Percentiles rank a stretch among this genome's conserved stretches.
These are phyloP conservation scores for Arthrinium phaeospermum DNA, from an alignment of 2,329 filamentous ascomycete genomes.

Conservation along the genomic window DNA sequence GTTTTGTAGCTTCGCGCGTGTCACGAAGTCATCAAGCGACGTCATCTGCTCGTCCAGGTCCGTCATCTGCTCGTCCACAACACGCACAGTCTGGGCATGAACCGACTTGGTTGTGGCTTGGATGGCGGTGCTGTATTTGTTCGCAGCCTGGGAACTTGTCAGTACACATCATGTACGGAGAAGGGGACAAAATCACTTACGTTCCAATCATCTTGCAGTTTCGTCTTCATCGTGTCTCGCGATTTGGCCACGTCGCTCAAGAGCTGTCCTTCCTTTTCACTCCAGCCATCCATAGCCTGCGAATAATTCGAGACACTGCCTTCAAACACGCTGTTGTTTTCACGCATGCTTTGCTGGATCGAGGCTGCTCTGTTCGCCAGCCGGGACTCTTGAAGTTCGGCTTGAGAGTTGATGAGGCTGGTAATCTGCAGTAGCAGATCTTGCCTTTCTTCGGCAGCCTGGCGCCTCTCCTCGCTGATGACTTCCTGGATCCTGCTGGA, in stretches of 20 bases:
- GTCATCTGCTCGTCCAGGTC: constrained; percentile 90
- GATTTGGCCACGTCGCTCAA: constrained; percentile 75
- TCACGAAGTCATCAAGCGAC: constrained; percentile 88
- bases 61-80: constrained; percentile 86
- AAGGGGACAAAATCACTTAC: constrained; percentile 60
- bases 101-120: constrained; percentile 84
- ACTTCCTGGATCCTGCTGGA: constrained; percentile 71
- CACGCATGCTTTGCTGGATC: constrained; percentile 68
- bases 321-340: constrained; percentile 69
- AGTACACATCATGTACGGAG: constrained; percentile 28
- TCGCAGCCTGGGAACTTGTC: constrained; percentile 61
- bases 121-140: constrained; percentile 82
- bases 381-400: constrained; percentile 74
- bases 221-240: constrained; percentile 78
- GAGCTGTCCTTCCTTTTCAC: constrained; percentile 69
- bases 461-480: constrained; percentile 76
- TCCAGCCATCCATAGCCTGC: constrained; percentile 77
- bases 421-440: constrained; percentile 78
- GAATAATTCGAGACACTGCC: constrained; percentile 70
- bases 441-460: constrained; percentile 75
- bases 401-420: constrained; percentile 75
- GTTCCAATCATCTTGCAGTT: constrained; percentile 86
- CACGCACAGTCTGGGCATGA: constrained; percentile 86
- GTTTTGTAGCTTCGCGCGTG: constrained; percentile 81
- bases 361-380: constrained; percentile 66